A percentile compares a stretch with the other conserved stretches of the same genome.
Evolutionary conservation across 2,329 filamentous ascomycete species (phyloP).

Genomic region (Cytospora piceicola): DNA sequence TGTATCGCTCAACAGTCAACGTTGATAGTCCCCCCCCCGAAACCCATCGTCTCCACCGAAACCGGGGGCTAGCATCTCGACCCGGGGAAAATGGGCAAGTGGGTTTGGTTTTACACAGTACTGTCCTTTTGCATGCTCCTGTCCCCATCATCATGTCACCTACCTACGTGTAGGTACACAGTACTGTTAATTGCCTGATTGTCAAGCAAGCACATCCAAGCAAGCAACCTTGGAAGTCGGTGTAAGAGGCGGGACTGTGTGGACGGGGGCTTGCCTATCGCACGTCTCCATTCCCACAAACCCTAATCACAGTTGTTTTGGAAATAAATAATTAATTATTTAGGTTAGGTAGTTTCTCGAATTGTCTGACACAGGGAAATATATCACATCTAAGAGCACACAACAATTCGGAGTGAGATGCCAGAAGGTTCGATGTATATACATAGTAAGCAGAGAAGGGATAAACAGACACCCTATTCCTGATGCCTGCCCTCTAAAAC

Average conservation of each 20-base stretch:
- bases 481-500: too few species aligned
- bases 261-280: not conserved
- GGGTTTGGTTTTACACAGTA: constrained; percentile 4
- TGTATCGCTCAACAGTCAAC: not conserved
- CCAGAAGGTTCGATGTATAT: constrained; percentile 23
- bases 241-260: constrained; percentile 15
- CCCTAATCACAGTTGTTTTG: constrained; percentile 7
- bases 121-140: constrained; percentile 1
- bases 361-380: not conserved
- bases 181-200: too few species aligned
- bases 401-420: constrained; percentile 2
- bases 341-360: too few species aligned
- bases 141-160: constrained; percentile 12
- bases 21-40: not conserved
- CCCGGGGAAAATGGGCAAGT: constrained; percentile 21
- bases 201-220: constrained; percentile 3
- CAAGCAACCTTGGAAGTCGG: too few species aligned
- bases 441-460: not conserved
- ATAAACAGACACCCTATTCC: not conserved
- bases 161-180: too few species aligned
- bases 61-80: constrained; percentile 10
- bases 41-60: constrained; percentile 12
- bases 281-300: constrained; percentile 11
- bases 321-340: not conserved
- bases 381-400: too few species aligned